Conservation (phyloP, 495 filamentous ascomycete species). For the Aspergillus incahuasiensis region DNA sequence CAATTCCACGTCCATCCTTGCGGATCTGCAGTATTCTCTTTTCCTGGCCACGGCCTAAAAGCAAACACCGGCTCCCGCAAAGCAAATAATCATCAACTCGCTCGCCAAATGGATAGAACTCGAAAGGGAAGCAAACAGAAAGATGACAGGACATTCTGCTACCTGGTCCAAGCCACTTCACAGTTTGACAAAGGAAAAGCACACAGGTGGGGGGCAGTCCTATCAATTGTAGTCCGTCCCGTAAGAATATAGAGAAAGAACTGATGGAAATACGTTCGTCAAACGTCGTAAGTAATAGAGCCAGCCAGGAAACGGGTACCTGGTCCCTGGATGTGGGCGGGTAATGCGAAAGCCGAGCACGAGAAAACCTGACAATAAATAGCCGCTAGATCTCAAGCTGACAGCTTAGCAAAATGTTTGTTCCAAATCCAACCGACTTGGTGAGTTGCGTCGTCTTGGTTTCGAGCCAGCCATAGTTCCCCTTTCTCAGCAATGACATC, state of each 20-base stretch:
- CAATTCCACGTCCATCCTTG: conserved; percentile 16
- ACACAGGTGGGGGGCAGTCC: background rate
- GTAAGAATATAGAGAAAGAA: background rate
- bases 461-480: conserved; percentile 94
- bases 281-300: background rate
- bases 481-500: conserved; percentile 93
- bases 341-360: too few relatives aligned
- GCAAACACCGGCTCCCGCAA: conserved; percentile 10
- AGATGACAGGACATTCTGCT: conserved; percentile 2
- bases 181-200: conserved; percentile 7
- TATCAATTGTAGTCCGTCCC: background rate
- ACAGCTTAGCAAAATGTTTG: conserved; percentile 87
- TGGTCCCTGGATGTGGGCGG: background rate
- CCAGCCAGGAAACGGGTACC: background rate
- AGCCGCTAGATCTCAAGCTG: conserved; percentile 22
- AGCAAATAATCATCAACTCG: conserved; percentile 8
- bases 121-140: conserved; percentile 4
- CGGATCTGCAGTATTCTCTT: conserved; percentile 1
- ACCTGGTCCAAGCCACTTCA: background rate
- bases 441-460: conserved; percentile 79
- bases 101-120: conserved; percentile 4
- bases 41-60: conserved; percentile 2
- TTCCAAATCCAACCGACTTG: conserved; percentile 98
- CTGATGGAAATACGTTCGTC: conserved; percentile 2
- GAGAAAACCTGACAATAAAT: too few relatives aligned